phyloP scores from a whole-genome alignment of 179 eudicot species.

The Corrigiola litoralis region DNA sequence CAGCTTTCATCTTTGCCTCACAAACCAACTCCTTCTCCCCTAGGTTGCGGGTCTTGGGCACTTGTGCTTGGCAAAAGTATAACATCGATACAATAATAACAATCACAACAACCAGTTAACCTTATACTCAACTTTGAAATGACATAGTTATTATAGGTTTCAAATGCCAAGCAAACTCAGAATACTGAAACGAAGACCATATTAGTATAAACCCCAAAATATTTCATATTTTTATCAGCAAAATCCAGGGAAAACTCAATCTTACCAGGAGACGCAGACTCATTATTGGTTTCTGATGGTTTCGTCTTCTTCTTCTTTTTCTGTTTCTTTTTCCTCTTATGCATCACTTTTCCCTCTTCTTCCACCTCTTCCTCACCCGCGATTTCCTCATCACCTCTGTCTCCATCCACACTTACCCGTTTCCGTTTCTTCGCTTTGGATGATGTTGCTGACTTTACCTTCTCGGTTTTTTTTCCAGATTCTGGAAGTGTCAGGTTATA shows the following conservation, averaged over 20 bases:
- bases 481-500: conserved; percentile 49
- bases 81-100: too few relatives aligned
- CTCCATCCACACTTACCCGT: conserved; percentile 23
- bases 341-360: conserved; percentile 23
- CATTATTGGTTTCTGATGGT: conserved; percentile 20
- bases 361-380: conserved; percentile 26
- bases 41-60: too few relatives aligned
- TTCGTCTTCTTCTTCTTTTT: conserved; percentile 18
- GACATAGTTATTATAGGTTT: too few relatives aligned
- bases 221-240: too few relatives aligned
- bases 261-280: conserved; percentile 30
- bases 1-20: too few relatives aligned
- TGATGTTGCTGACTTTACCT: conserved; percentile 16
- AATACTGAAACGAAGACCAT: too few relatives aligned
- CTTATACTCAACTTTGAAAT: too few relatives aligned
- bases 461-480: conserved; percentile 20
- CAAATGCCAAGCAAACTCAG: too few relatives aligned
- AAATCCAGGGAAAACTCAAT: not conserved
- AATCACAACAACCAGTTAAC: too few relatives aligned
- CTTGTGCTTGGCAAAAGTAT: too few relatives aligned
- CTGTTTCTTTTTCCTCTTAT: conserved; percentile 28
- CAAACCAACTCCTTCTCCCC: too few relatives aligned
- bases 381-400: conserved; percentile 20
- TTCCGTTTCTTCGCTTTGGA: conserved; percentile 43
- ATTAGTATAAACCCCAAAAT: not conserved